These are phyloP conservation scores for Calonectria hawksworthii DNA, from an alignment of 2,329 filamentous ascomycete genomes.

Conservation along the genomic window DNA sequence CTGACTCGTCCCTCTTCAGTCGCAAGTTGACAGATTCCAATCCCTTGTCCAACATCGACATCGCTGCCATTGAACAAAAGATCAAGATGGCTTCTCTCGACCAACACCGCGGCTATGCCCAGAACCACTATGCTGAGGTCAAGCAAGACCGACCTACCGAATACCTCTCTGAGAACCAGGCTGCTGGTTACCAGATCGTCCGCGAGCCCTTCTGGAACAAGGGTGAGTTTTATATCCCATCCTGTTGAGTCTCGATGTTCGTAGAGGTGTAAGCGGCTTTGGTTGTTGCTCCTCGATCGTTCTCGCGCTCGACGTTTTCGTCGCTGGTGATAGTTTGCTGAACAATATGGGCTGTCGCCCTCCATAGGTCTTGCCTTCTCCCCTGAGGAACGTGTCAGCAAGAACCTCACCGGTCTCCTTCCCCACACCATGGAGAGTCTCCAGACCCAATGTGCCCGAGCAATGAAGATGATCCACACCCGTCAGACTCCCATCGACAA, in stretches of 20 bases:
- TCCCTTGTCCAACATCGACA: slow-evolving; percentile 70
- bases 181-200: slow-evolving; percentile 73
- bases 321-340: background rate
- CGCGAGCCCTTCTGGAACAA: slow-evolving; percentile 76
- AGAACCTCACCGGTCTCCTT: slow-evolving; percentile 76
- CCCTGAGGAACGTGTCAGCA: slow-evolving; percentile 72
- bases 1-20: slow-evolving; percentile 65
- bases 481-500: slow-evolving; percentile 82
- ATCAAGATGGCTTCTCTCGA: slow-evolving; percentile 74
- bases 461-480: slow-evolving; percentile 80
- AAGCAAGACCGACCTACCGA: slow-evolving; percentile 67
- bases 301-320: background rate
- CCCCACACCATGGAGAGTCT: slow-evolving; percentile 74
- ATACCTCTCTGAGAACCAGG: slow-evolving; percentile 65
- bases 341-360: background rate
- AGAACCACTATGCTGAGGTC: slow-evolving; percentile 69
- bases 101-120: slow-evolving; percentile 71
- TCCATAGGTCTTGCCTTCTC: slow-evolving; percentile 72
- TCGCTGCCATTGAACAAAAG: slow-evolving; percentile 68
- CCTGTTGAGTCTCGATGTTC: slow-evolving; percentile 23
- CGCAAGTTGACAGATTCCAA: slow-evolving; percentile 67
- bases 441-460: slow-evolving; percentile 73
- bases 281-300: background rate
- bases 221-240: slow-evolving; percentile 59
- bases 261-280: background rate